Evolutionary conservation across 495 filamentous ascomycete genomes (phyloP).

Genomic region (Melanomma pulvis-pyrius): DNA sequence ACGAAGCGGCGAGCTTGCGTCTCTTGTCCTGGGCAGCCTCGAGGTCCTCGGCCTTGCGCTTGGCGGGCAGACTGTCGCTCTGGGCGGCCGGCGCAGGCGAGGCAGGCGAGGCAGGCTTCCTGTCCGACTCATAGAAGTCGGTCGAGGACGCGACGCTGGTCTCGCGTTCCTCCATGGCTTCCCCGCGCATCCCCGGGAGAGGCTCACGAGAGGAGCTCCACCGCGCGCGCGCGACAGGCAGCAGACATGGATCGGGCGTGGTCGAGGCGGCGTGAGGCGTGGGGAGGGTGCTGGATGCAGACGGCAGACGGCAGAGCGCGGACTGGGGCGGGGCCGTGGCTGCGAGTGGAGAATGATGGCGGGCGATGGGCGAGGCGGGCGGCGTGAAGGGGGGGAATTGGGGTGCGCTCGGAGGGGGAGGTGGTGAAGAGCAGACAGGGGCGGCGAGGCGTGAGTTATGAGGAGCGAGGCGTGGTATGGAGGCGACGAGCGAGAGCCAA

Average conservation of each 20-base stretch:
- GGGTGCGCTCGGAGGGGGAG: not conserved
- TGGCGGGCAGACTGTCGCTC: slow-evolving; percentile 4
- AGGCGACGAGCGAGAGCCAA: slow-evolving; percentile 14
- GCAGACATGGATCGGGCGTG: slow-evolving; percentile 27
- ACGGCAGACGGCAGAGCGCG: not conserved
- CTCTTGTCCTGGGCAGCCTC: slow-evolving; percentile 28
- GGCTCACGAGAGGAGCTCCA: slow-evolving; percentile 29
- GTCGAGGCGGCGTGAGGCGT: not conserved
- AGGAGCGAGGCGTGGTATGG: not conserved
- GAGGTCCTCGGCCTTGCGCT: slow-evolving; percentile 35
- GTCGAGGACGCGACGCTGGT: slow-evolving; percentile 29
- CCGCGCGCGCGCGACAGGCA: slow-evolving; percentile 10
- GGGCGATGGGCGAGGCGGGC: not conserved
- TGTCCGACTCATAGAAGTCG: slow-evolving; percentile 36
- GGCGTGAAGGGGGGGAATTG: not conserved
- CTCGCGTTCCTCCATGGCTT: slow-evolving; percentile 36
- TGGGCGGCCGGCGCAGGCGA: not conserved
- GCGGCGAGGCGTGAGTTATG: slow-evolving; percentile 1
- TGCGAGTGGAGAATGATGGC: not conserved
- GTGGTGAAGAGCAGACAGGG: not conserved
- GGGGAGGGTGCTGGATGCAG: not conserved
- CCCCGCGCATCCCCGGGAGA: slow-evolving; percentile 12
- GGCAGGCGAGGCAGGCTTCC: slow-evolving; percentile 27
- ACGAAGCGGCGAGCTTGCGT: slow-evolving; percentile 25
- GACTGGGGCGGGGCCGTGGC: not conserved